Evolutionary conservation across 2,329 filamentous ascomycete genomes (phyloP).

Genomic region (Rhynchosporium graminicola): DNA sequence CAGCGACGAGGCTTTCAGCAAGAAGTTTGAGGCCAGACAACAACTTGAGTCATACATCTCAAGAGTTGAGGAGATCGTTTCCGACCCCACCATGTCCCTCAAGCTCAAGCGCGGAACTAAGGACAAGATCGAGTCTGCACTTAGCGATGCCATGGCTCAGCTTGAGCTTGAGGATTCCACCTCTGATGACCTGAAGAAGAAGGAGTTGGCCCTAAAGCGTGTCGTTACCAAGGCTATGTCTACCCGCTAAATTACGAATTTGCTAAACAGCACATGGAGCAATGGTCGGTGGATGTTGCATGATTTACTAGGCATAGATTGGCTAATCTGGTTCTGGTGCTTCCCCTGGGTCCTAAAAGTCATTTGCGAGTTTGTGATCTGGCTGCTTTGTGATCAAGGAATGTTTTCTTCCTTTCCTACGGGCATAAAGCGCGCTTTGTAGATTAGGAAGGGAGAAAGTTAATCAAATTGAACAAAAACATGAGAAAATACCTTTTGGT

Average conservation of each 20-base stretch:
- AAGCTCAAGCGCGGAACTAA: conserved; percentile 99
- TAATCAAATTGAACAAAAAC: conserved; percentile 38
- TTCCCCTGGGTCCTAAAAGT: conserved; percentile 40
- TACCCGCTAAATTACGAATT: conserved; percentile 65
- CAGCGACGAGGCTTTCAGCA: conserved; percentile 97
- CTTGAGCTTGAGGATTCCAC: conserved; percentile 91
- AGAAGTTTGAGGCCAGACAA: conserved; percentile 98
- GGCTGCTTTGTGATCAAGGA: conserved; percentile 33
- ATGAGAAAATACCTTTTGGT: conserved; percentile 12
- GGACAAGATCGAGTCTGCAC: conserved; percentile 98
- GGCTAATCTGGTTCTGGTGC: conserved; percentile 38
- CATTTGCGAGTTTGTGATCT: conserved; percentile 39
- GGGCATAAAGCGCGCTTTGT: conserved; percentile 41
- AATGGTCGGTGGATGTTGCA: conserved; percentile 36
- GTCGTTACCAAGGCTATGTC: conserved; percentile 97
- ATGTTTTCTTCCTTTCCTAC: conserved; percentile 36
- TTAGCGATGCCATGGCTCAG: conserved; percentile 96
- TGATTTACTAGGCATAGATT: conserved; percentile 40
- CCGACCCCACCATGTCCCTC: conserved; percentile 90
- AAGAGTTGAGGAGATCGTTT: conserved; percentile 98
- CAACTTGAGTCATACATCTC: conserved; percentile 99
- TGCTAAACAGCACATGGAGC: conserved; percentile 30
- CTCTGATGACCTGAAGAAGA: conserved; percentile 98
- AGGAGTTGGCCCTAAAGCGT: conserved; percentile 97
- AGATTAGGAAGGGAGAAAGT: conserved; percentile 38